Evolutionary conservation across 2,329 filamentous ascomycete genomes (phyloP).

Genomic region (Beauveria sp.): DNA sequence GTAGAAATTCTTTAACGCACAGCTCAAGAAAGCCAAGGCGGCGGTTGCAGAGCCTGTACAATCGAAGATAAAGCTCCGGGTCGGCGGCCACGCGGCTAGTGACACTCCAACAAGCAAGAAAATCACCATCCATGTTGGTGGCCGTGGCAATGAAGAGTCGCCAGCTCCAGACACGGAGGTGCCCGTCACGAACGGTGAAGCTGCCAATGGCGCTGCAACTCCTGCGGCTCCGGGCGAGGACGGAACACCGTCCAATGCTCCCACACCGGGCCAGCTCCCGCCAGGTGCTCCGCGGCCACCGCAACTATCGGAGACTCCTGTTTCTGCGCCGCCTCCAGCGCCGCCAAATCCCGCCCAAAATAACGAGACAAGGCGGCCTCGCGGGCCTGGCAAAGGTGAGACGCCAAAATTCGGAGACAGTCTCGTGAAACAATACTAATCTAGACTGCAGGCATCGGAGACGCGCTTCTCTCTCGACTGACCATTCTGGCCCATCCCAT

Average conservation of each 20-base stretch:
- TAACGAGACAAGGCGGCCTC: constrained; percentile 29
- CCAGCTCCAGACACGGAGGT: constrained; percentile 34
- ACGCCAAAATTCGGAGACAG: neutral
- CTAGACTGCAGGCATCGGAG: constrained; percentile 34
- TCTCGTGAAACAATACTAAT: constrained; percentile 17
- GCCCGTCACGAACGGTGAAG: constrained; percentile 23
- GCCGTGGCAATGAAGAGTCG: constrained; percentile 47
- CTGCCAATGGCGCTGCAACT: neutral
- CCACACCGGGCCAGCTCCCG: neutral
- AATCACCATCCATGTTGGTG: constrained; percentile 65
- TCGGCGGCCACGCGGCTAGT: constrained; percentile 43
- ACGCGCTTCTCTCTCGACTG: constrained; percentile 61
- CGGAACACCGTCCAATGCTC: neutral
- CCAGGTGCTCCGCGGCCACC: constrained; percentile 11
- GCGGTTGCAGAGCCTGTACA: constrained; percentile 64
- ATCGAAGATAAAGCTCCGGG: constrained; percentile 75
- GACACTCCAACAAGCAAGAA: constrained; percentile 45
- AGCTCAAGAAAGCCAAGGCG: constrained; percentile 64
- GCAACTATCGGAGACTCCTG: neutral
- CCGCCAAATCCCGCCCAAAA: constrained; percentile 19
- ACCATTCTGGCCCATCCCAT: constrained; percentile 61
- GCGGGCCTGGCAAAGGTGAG: constrained; percentile 36
- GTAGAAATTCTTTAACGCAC: constrained; percentile 61
- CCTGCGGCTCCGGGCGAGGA: constrained; percentile 3
- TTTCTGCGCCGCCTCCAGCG: constrained; percentile 19